Conservation (phyloP, 768 basidiomycete species). For the Phallus indusiatus region DNA sequence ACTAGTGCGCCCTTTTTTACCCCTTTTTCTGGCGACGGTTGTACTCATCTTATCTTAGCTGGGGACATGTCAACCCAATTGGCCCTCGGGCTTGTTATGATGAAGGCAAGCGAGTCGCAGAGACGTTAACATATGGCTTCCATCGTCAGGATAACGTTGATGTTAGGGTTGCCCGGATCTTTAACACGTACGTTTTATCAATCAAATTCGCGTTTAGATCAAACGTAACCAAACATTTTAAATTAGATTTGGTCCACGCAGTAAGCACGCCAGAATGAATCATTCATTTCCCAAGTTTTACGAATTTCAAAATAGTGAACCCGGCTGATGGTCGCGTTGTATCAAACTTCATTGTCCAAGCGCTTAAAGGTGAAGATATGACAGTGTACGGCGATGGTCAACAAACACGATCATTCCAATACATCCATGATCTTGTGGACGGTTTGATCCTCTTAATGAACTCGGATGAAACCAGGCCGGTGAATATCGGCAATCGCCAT, state of each 20-base stretch:
- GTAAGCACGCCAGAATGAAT: conserved; percentile 33
- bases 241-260: conserved; percentile 43
- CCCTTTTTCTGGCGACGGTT: conserved; percentile 2
- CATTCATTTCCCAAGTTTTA: background rate
- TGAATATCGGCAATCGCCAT: conserved; percentile 93
- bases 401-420: conserved; percentile 95
- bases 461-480: conserved; percentile 83
- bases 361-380: conserved; percentile 92
- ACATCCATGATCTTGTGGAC: conserved; percentile 95
- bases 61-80: conserved; percentile 98
- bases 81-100: conserved; percentile 99
- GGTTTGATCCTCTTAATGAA: conserved; percentile 94
- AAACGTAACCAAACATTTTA: background rate
- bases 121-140: conserved; percentile 95
- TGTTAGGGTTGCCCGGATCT: conserved; percentile 95
- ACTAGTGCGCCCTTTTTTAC: conserved; percentile 56
- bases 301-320: conserved; percentile 54
- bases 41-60: conserved; percentile 37
- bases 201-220: background rate
- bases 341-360: conserved; percentile 98
- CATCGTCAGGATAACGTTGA: conserved; percentile 91
- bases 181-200: conserved; percentile 72
- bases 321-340: conserved; percentile 96
- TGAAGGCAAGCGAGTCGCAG: conserved; percentile 98
- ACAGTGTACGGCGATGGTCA: conserved; percentile 92